These are phyloP conservation scores for Massarina eburnea DNA, from an alignment of 2,329 filamentous ascomycete species.

Conservation along the genomic window DNA sequence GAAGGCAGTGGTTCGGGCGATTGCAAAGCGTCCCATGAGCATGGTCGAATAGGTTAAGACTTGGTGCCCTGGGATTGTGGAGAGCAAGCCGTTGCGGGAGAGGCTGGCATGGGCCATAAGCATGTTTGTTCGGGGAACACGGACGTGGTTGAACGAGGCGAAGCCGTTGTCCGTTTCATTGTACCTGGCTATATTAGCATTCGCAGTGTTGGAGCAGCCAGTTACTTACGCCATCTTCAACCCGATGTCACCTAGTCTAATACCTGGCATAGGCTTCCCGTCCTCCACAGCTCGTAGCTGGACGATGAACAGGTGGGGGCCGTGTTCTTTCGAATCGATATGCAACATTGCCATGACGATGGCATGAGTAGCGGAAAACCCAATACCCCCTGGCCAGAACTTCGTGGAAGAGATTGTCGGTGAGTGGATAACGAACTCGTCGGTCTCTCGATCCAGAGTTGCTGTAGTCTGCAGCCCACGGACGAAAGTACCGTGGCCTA, in stretches of 20 bases:
- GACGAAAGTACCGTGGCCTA: constrained; percentile 55
- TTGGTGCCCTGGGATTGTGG: constrained; percentile 44
- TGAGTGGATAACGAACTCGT: constrained; percentile 52
- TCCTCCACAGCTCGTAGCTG: constrained; percentile 51
- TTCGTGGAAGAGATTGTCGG: constrained; percentile 43
- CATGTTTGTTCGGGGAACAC: constrained; percentile 50
- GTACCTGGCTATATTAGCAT: constrained; percentile 45
- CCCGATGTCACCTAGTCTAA: constrained; percentile 54
- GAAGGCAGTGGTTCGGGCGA: constrained; percentile 48
- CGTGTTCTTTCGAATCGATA: constrained; percentile 40
- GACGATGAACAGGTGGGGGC: constrained; percentile 54
- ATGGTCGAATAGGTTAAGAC: constrained; percentile 52
- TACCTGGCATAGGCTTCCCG: constrained; percentile 49
- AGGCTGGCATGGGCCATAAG: constrained; percentile 51
- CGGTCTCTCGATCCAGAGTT: constrained; percentile 44
- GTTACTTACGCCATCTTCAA: too few species aligned
- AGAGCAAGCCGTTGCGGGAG: constrained; percentile 47
- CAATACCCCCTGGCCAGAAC: constrained; percentile 20
- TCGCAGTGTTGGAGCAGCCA: constrained; percentile 34
- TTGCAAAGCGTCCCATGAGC: constrained; percentile 47
- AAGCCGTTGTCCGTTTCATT: constrained; percentile 54
- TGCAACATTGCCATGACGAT: constrained; percentile 54
- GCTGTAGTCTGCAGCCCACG: constrained; percentile 52
- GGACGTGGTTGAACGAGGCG: constrained; percentile 50
- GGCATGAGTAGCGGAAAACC: constrained; percentile 18